These are phyloP conservation scores for Agarophyton chilense DNA, from an alignment of 23 red algal species.

Conservation along the genomic window DNA sequence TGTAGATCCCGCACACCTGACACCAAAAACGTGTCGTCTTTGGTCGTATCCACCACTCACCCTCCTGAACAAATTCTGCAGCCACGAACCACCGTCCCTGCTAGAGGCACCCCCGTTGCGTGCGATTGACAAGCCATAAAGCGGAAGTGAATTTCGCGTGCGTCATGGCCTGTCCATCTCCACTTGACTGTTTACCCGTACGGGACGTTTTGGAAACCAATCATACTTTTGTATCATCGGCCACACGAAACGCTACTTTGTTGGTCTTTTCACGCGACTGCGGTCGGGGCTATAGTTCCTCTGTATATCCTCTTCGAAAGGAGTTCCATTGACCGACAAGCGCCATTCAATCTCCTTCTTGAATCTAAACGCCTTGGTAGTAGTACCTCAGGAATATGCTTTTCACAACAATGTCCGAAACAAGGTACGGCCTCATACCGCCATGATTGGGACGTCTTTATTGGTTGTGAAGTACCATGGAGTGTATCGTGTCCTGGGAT, in stretches of 20 bases:
- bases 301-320: background rate
- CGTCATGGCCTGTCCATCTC: background rate
- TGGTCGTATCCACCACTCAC: background rate
- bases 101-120: background rate
- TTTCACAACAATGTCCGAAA: background rate
- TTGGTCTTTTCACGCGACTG: background rate
- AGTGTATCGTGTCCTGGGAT: background rate
- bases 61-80: background rate
- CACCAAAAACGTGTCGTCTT: background rate
- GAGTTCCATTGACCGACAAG: background rate
- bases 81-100: background rate
- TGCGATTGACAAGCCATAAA: background rate
- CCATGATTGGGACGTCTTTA: background rate
- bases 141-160: slow-evolving; percentile 1
- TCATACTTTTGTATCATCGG: background rate
- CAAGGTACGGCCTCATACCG: background rate
- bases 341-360: no score
- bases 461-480: background rate
- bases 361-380: no score
- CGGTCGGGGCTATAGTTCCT: no score
- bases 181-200: slow-evolving; percentile 6
- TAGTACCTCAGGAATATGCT: background rate
- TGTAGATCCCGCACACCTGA: background rate
- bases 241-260: background rate
- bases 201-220: slow-evolving; percentile 5